phyloP scores from a whole-genome alignment of 345 rosid genomes.

The Salix arbutifolia region DNA sequence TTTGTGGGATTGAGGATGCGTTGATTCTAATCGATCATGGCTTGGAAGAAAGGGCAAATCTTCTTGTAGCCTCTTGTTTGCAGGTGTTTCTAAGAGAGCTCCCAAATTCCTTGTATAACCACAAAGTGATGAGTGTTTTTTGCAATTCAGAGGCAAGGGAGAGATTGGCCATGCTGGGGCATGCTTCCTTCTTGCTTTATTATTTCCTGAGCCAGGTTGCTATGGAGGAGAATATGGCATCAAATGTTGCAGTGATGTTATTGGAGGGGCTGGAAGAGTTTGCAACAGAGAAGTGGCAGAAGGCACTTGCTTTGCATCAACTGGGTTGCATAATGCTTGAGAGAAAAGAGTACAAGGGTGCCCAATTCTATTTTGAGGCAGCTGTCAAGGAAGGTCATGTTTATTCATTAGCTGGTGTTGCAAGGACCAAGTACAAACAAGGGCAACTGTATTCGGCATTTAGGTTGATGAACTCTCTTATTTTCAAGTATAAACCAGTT shows the following conservation, averaged over 20 bases:
- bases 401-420: constrained; percentile 77
- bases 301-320: constrained; percentile 71
- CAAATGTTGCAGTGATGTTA: constrained; percentile 46
- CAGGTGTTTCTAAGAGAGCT: constrained; percentile 73
- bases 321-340: constrained; percentile 66
- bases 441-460: constrained; percentile 67
- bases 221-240: constrained; percentile 52
- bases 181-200: constrained; percentile 68
- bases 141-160: constrained; percentile 57
- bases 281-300: constrained; percentile 66
- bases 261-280: constrained; percentile 63
- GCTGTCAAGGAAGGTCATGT: constrained; percentile 72
- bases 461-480: constrained; percentile 56
- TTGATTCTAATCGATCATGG: constrained; percentile 66
- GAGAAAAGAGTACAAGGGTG: constrained; percentile 55
- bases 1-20: constrained; percentile 51
- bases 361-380: constrained; percentile 57
- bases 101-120: constrained; percentile 49
- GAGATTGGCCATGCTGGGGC: constrained; percentile 51
- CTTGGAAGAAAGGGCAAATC: constrained; percentile 61
- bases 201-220: constrained; percentile 81
- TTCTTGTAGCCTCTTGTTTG: constrained; percentile 83
- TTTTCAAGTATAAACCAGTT: constrained; percentile 50
- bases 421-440: constrained; percentile 72
- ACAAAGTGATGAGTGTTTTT: constrained; percentile 51